Conservation (phyloP, 345 rosid species). For the Firmiana major region DNA sequence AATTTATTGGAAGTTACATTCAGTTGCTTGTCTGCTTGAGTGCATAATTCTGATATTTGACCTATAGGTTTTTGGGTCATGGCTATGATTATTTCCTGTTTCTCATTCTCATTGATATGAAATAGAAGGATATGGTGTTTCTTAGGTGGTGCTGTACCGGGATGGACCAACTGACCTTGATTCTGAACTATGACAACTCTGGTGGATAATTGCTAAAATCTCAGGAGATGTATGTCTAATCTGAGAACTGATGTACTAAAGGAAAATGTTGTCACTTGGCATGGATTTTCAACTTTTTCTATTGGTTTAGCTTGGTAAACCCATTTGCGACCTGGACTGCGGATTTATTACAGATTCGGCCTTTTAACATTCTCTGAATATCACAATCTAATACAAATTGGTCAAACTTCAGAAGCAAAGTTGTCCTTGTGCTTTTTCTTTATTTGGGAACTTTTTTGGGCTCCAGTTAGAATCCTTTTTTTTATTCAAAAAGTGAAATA, state of each 20-base stretch:
- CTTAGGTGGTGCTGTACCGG: background rate
- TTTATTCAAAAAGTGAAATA: background rate
- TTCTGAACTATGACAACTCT: background rate
- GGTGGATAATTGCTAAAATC: background rate
- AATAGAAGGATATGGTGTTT: background rate
- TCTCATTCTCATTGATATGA: background rate
- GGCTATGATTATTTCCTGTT: background rate
- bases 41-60: background rate
- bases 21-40: slow-evolving; percentile 4
- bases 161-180: background rate
- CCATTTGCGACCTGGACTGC: background rate
- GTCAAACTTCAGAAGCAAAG: background rate
- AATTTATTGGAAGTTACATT: background rate
- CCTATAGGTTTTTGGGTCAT: background rate
- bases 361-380: background rate
- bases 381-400: background rate
- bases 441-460: background rate
- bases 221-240: background rate
- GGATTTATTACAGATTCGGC: background rate
- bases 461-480: background rate
- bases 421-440: background rate
- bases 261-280: background rate
- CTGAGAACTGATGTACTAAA: background rate
- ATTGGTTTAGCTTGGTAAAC: background rate
- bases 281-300: background rate